These are phyloP conservation scores for Tricholoma flavovirens DNA, from an alignment of 768 basidiomycete species.

Conservation along the genomic window DNA sequence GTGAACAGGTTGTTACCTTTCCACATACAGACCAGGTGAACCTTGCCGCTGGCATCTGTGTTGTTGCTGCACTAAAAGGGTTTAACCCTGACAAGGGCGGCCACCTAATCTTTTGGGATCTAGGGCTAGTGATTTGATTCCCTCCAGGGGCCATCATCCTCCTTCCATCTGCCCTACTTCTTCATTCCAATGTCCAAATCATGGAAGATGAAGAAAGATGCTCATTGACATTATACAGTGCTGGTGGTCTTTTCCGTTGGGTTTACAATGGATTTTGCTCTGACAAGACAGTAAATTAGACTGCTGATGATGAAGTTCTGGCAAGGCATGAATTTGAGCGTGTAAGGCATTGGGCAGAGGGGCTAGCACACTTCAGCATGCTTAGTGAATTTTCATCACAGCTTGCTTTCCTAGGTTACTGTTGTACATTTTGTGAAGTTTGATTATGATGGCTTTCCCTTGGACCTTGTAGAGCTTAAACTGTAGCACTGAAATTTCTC, in stretches of 20 bases:
- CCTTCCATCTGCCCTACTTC: background rate
- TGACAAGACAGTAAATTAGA: too few species aligned
- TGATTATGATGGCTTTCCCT: too few species aligned
- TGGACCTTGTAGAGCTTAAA: too few species aligned
- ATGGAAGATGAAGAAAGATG: background rate
- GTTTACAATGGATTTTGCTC: too few species aligned
- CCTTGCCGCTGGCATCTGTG: slow-evolving; percentile 1
- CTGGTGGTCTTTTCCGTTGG: too few species aligned
- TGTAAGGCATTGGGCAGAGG: too few species aligned
- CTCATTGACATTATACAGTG: too few species aligned
- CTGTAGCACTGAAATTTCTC: too few species aligned
- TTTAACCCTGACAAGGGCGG: background rate
- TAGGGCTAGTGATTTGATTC: slow-evolving; percentile 1
- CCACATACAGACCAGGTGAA: slow-evolving; percentile 2
- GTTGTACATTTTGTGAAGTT: too few species aligned
- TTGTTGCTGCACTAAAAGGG: background rate
- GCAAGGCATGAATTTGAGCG: background rate
- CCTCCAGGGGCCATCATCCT: background rate
- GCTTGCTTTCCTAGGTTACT: background rate
- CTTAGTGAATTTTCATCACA: too few species aligned
- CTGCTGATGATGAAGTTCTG: too few species aligned
- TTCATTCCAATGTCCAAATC: background rate
- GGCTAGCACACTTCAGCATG: too few species aligned
- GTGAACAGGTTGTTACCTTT: background rate
- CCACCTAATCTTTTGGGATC: slow-evolving; percentile 2